These are phyloP conservation scores for Calocybe gangraenosa DNA, from an alignment of 768 basidiomycete genomes.

Conservation along the genomic window DNA sequence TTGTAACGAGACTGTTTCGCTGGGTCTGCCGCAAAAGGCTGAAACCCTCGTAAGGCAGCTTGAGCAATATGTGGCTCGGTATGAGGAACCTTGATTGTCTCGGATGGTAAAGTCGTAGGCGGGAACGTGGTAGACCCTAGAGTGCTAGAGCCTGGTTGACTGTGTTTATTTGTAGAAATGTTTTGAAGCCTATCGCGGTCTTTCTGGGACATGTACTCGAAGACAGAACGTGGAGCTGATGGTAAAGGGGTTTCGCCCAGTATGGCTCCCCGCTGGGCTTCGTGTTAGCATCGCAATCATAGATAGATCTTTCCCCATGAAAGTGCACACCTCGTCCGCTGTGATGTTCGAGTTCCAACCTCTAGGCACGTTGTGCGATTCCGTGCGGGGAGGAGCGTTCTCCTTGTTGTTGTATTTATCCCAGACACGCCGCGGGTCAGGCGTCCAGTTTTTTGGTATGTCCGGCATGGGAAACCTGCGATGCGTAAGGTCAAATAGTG, in stretches of 20 bases:
- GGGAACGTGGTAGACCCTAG: constrained; percentile 23
- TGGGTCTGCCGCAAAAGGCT: constrained; percentile 78
- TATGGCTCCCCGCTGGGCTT: constrained; percentile 68
- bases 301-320: constrained; percentile 2
- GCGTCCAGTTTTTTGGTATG: constrained; percentile 79
- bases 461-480: constrained; percentile 81
- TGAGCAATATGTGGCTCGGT: constrained; percentile 78
- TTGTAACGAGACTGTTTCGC: constrained; percentile 83
- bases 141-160: constrained; percentile 14
- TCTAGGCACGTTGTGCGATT: constrained; percentile 29
- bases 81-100: constrained; percentile 41
- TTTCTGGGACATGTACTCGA: constrained; percentile 91
- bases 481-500: not conserved
- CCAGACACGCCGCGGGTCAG: constrained; percentile 80
- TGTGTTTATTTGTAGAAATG: constrained; percentile 36
- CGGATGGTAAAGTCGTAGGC: constrained; percentile 17
- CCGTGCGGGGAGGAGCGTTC: constrained; percentile 26
- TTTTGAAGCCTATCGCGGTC: constrained; percentile 81
- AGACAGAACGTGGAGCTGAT: constrained; percentile 74
- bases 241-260: constrained; percentile 80
- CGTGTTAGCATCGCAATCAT: not conserved
- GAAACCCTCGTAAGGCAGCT: constrained; percentile 85
- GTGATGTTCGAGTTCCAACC: constrained; percentile 58
- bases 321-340: constrained; percentile 62
- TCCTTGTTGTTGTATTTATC: constrained; percentile 45